Evolutionary conservation across 1,284 basidiomycete genomes (phyloP), one percentile per base, ranked within the genome.

Genomic region (Ceratobasidium sp.): DNA sequence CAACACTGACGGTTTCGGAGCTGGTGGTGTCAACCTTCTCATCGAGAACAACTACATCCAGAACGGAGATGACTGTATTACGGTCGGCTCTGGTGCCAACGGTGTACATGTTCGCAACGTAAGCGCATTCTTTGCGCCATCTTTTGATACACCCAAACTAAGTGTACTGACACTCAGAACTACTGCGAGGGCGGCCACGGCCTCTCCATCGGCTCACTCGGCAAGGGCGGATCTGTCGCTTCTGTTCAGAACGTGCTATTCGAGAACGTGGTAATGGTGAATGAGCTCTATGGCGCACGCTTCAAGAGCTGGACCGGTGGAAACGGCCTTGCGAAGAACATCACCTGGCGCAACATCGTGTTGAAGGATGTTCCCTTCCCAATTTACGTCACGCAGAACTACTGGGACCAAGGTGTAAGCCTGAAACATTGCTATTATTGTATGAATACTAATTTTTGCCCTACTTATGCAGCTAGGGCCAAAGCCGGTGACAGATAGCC

Each of bases 251-350:
- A 90, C 80, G 82, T 90, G 44, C 78, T 89, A 88, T 89, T 90
- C 44, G 89, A 90, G 79, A 89, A 88, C 78, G 84, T 88, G 8
- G 77, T 86, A 56, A 89, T 90, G 88, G 89, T 3, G 11, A 85
- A 87, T 74, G 82, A 86, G 0, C 82, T 90, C 0, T 90, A 90
- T 76, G 89, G 83, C 15, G 90, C 89, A 7, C 85, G 90, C n/a
- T 91, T 90, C 85, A 91, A 90, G 84, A 90, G 89, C 80, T 91
- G 89, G 89, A 88, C 88, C 1, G 90, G 89, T 0, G 89, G 89
- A 34, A 89, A 89, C 77, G 90, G 90, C 0, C 77, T 88, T 1
- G 89, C 88, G 1, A 82, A 85, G 70, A 90, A 90, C 76, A 83
- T 89, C 74, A 90, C 89, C 2, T 91, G 89, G 88, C 87, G 82